phyloP scores from a whole-genome alignment of 2,329 filamentous ascomycete species.

The Dactylellina leptospora region DNA sequence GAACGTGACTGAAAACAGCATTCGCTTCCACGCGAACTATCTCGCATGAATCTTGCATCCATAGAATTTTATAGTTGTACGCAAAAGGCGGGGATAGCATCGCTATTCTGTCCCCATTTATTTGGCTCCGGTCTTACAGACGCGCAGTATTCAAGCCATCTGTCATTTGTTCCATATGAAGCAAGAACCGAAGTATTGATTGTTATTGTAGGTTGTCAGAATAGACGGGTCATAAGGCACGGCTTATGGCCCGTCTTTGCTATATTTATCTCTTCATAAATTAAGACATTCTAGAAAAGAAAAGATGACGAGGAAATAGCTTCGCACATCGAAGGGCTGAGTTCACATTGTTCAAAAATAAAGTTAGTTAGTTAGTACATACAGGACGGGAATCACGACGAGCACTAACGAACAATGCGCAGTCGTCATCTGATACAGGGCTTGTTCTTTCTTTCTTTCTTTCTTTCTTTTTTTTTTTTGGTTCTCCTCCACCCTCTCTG shows the following conservation, averaged over 20 bases:
- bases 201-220: neutral
- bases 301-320: neutral
- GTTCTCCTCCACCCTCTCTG: too few relatives aligned
- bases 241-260: neutral
- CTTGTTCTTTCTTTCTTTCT: neutral
- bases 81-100: too few relatives aligned
- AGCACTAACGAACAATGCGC: slow-evolving; percentile 18
- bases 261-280: slow-evolving; percentile 17
- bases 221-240: slow-evolving; percentile 5
- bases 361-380: too few relatives aligned
- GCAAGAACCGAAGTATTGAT: neutral
- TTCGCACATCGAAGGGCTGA: slow-evolving; percentile 1
- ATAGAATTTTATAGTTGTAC: too few relatives aligned
- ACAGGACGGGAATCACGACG: neutral
- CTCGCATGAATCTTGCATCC: too few relatives aligned
- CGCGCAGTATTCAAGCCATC: neutral
- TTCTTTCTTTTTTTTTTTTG: too few relatives aligned
- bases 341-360: slow-evolving; percentile 22
- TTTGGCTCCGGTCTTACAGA: too few relatives aligned
- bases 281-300: slow-evolving; percentile 33
- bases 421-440: slow-evolving; percentile 22
- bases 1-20: neutral
- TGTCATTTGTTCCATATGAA: neutral
- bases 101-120: too few relatives aligned
- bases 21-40: neutral